These are phyloP conservation scores for Alternaria gaisen DNA, from an alignment of 2,329 filamentous ascomycete genomes.

Conservation along the genomic window DNA sequence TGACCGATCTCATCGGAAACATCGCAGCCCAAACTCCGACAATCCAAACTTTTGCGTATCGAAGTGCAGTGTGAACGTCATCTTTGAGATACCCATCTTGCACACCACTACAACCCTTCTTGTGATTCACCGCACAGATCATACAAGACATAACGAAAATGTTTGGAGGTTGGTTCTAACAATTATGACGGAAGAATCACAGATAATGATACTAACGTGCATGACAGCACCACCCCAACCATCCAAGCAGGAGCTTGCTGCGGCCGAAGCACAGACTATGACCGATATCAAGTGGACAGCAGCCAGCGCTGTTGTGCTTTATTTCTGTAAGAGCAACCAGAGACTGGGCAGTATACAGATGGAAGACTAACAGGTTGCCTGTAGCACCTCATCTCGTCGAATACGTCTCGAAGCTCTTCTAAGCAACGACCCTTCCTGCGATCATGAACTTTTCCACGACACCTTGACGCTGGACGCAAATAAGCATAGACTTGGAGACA, in stretches of 20 bases:
- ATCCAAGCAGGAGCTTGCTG: conserved; percentile 73
- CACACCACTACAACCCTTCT: conserved; percentile 10
- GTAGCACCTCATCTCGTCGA: conserved; percentile 66
- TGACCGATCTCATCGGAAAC: conserved; percentile 7
- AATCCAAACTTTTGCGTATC: conserved; percentile 18
- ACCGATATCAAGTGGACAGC: conserved; percentile 73
- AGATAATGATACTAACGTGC: conserved; percentile 14
- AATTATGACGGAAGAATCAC: neutral
- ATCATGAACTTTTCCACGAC: neutral
- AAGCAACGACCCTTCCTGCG: conserved; percentile 26
- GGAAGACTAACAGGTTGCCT: neutral
- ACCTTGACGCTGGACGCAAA: neutral
- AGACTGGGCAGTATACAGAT: neutral
- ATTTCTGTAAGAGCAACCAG: conserved; percentile 71
- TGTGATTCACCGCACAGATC: neutral
- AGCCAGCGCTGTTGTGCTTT: conserved; percentile 72
- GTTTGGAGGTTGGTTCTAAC: conserved; percentile 63
- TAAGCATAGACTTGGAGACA: neutral
- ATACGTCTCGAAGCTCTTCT: conserved; percentile 62
- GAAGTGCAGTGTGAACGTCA: conserved; percentile 11
- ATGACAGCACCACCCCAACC: conserved; percentile 72
- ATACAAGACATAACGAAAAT: conserved; percentile 35
- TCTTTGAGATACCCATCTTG: conserved; percentile 6
- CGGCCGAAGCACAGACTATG: conserved; percentile 69
- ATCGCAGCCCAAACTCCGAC: conserved; percentile 13